Evolutionary conservation across 2,329 filamentous ascomycete species (phyloP).

Genomic region (Claviceps sp.): DNA sequence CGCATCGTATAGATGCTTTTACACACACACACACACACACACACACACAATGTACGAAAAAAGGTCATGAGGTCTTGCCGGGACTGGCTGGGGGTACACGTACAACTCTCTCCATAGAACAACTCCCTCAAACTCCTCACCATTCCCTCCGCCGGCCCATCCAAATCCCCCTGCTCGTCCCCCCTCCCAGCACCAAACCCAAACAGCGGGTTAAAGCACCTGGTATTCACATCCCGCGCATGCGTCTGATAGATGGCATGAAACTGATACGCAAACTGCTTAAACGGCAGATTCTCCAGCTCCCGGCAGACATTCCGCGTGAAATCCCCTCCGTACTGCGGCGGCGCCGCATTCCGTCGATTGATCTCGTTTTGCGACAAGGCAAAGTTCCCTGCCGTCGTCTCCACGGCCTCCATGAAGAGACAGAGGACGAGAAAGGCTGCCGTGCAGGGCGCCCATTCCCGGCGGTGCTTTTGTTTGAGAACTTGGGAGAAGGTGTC

Average conservation of each 20-base stretch:
- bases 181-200: conserved; percentile 28
- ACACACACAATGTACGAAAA: too few relatives aligned
- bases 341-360: conserved; percentile 22
- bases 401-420: conserved; percentile 45
- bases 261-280: conserved; percentile 47
- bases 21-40: too few relatives aligned
- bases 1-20: too few relatives aligned
- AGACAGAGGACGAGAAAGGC: conserved; percentile 43
- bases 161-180: conserved; percentile 29
- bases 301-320: conserved; percentile 35
- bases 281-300: conserved; percentile 46
- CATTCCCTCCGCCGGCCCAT: conserved; percentile 31
- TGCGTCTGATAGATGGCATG: conserved; percentile 47
- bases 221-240: conserved; percentile 31
- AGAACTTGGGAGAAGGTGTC: conserved; percentile 38
- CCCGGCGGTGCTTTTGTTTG: conserved; percentile 37
- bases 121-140: conserved; percentile 30
- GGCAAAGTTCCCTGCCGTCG: conserved; percentile 38
- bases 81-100: conserved; percentile 13
- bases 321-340: conserved; percentile 26
- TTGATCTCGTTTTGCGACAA: conserved; percentile 37
- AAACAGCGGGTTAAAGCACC: conserved; percentile 42
- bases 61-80: too few relatives aligned
- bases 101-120: conserved; percentile 31
- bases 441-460: conserved; percentile 44